A percentile compares a stretch with the other conserved stretches of the same genome.
phyloP scores from a whole-genome alignment of 164 flowering plant species.

The Akebia trifoliata region DNA sequence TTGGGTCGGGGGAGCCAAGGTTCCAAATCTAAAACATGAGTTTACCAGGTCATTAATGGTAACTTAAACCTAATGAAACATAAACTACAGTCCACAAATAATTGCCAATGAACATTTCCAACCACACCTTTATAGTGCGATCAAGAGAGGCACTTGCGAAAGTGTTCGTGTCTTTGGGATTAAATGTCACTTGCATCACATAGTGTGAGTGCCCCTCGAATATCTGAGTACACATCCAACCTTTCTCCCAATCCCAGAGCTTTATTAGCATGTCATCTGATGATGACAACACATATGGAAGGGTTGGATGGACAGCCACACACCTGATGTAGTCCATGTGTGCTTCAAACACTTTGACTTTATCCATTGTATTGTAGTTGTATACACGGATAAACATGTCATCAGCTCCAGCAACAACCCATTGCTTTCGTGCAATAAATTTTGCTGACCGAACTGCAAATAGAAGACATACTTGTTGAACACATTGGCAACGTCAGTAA shows the following conservation, averaged over 20 bases:
- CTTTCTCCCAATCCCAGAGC: constrained; percentile 98
- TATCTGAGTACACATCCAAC: constrained; percentile 80
- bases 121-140: constrained; percentile 80
- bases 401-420: constrained; percentile 98
- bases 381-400: constrained; percentile 95
- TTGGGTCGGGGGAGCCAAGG: constrained; percentile 90
- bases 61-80: background rate
- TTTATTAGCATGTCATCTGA: constrained; percentile 96
- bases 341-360: constrained; percentile 89
- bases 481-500: background rate
- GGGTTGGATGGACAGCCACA: constrained; percentile 89
- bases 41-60: constrained; percentile 6
- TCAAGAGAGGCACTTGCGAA: constrained; percentile 99
- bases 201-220: constrained; percentile 98
- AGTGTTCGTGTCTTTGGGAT: constrained; percentile 93
- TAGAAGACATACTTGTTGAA: background rate
- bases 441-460: constrained; percentile 89
- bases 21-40: constrained; percentile 71
- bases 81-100: background rate
- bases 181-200: constrained; percentile 95
- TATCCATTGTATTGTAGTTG: constrained; percentile 94
- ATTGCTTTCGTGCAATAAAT: constrained; percentile 83
- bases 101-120: background rate
- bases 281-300: constrained; percentile 82
- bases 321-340: constrained; percentile 87